Conservation (phyloP, 495 filamentous ascomycete species). For the Melanomma pulvis-pyrius region DNA sequence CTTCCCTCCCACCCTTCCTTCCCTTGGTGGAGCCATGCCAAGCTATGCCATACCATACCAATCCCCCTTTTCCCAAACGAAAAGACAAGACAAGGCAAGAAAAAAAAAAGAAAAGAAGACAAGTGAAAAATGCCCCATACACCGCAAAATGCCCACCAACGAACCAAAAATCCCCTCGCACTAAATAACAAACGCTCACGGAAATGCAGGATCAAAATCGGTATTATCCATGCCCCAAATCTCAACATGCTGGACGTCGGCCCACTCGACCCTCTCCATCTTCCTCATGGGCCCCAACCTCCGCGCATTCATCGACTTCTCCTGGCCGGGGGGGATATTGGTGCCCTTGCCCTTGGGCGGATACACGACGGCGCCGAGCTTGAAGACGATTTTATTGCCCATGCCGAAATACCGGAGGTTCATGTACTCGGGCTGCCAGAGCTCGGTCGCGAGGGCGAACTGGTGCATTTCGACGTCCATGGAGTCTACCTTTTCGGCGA, state of each 20-base stretch:
- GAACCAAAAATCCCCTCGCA: no score
- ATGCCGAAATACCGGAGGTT: slow-evolving; percentile 41
- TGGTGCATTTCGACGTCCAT: slow-evolving; percentile 38
- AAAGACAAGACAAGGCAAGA: no score
- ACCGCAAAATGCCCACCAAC: no score
- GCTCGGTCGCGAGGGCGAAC: slow-evolving; percentile 33
- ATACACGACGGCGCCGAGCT: slow-evolving; percentile 34
- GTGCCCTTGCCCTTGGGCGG: slow-evolving; percentile 13
- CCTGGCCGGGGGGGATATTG: slow-evolving; percentile 15
- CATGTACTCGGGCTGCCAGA: slow-evolving; percentile 32
- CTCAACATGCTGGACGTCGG: slow-evolving; percentile 39
- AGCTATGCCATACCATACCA: no score
- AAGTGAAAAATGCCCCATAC: no score
- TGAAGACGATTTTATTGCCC: slow-evolving; percentile 37
- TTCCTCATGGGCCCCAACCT: slow-evolving; percentile 27
- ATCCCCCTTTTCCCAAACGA: no score
- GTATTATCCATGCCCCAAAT: slow-evolving; percentile 40
- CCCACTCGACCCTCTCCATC: slow-evolving; percentile 27
- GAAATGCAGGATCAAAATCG: slow-evolving; percentile 32
- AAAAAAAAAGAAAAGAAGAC: no score
- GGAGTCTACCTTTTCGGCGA: slow-evolving; percentile 31
- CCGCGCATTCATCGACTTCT: slow-evolving; percentile 27
- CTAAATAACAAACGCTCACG: no score
- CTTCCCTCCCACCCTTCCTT: no score
- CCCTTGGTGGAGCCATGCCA: no score